Evolutionary conservation across 768 basidiomycete species (phyloP), one percentile per base, ranked within the genome.

Genomic region (Leccinum uliginosum): DNA sequence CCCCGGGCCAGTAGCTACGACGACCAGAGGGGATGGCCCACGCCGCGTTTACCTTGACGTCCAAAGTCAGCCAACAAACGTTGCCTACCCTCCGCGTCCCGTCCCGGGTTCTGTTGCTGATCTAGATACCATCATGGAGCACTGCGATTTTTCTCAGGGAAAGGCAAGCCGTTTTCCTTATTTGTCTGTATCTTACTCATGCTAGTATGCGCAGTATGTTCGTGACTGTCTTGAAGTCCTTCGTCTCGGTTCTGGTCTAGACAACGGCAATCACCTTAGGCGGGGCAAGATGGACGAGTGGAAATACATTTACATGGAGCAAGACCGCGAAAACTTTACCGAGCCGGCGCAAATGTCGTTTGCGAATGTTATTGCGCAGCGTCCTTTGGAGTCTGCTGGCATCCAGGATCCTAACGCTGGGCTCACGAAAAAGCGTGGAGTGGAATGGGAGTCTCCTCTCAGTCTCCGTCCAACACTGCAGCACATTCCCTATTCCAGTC

Each of bases 221-320:
- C 86, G 96, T 40, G 97, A 98, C 69, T 99, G 97, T 66, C 78
- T 99, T 40, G 95, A 98, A 71, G 86, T 96, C 46, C 81, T 99
- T 26, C 84, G 96, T n/a, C 76, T 94, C 12, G 96, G 95, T 3
- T 91, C 81, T 7, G 89, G 92, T 15, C 79, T 98, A 46, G 95
- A 99, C 68, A 87, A 88, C 51, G 87, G 85, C 14, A 84, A 83
- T 44, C 81, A 85, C 19, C 71, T 92, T 29, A 78, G 92, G 60
- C 78, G 93, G 61, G 89, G 86, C 1, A 85, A 83, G 62, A 78
- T 87, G 69, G 85, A 90, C 60, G 81, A 87, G 52, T 96, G 91
- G 91, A 88, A 86, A 65, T 93, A 98, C 67, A 85, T 94, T 60
- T 98, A 88, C 71, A 73, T 84, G 54, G 94, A 96, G 70, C 79